Base-by-base conservation (phyloP, 768 basidiomycete genomes). In the Tubosaeta sp. region DNA sequence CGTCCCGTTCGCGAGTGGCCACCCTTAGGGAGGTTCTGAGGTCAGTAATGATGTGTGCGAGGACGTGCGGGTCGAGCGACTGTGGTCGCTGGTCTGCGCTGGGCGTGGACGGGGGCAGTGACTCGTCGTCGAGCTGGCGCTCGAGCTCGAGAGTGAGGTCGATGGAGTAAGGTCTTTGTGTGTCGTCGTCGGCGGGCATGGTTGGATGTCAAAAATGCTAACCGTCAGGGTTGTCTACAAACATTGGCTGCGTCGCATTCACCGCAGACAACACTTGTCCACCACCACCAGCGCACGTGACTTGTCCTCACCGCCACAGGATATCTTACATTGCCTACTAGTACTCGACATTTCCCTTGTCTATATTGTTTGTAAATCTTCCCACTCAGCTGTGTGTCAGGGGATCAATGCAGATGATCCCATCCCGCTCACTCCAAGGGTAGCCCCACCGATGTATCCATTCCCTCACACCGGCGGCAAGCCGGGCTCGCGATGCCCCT, bases 381-480 rank as follows among this genome's bases (percentile, higher is more conserved):
- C 16, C 4, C 6, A 33, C 39, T 71, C 58, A 70, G 6, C 75
- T 69, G 57, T 95, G 92, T 27, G 89, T 92, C 57, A 91, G 73
- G 22, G 87, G 73, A 69, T 97, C 95, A 45, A 97, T 82, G 67
- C 89, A 94, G 50, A 97, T 81, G 46, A 92, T 83, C 3, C 95
- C 95, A 62, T 91, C 91, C 8, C 86, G 82, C 67, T 97, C 95
- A 68, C 80, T 88, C 95, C 94, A 97, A 16, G 95, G 90, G 73
- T 95, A 97, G 51, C 91, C 90, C 91, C 92, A 97, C 50, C 88
- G 82, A 60, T 93, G 89, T 43, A 97, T 71, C 87, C 88, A 95
- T 63, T 93, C 90, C 54, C 90, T 85, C 39, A 97, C 86, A 10
- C 89, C 91, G 2, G 89, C 81, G 12, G 90, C 89, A 6, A 97